phyloP scores from a whole-genome alignment of 805 yeast species.

The Cyberlindnera suaveolens region DNA sequence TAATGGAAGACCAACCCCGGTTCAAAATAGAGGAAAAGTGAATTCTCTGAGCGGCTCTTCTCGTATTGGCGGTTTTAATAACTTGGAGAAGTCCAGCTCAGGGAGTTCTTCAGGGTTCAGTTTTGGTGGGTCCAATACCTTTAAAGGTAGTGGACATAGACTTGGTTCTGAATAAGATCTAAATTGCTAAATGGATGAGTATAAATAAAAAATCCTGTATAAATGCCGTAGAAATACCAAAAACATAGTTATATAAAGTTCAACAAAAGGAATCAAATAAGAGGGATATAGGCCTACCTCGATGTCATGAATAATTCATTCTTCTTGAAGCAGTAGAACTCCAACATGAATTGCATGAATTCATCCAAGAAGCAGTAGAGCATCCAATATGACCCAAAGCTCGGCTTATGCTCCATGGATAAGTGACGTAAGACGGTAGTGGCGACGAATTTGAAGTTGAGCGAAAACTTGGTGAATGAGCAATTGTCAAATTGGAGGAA shows the following conservation, averaged over 20 bases:
- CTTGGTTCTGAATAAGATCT: slow-evolving; percentile 21
- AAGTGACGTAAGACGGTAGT: slow-evolving; percentile 12
- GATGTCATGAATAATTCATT: too few relatives aligned
- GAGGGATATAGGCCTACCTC: too few relatives aligned
- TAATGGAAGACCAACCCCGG: background rate
- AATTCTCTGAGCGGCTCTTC: slow-evolving; percentile 9
- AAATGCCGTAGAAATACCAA: too few relatives aligned
- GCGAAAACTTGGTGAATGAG: slow-evolving; percentile 1
- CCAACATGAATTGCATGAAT: slow-evolving; percentile 12
- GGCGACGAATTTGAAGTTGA: slow-evolving; percentile 14
- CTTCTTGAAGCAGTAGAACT: slow-evolving; percentile 12
- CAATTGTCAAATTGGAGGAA: slow-evolving; percentile 2
- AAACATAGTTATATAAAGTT: too few relatives aligned
- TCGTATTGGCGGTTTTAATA: slow-evolving; percentile 1
- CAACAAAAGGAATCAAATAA: too few relatives aligned
- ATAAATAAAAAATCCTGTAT: too few relatives aligned
- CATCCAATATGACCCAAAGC: slow-evolving; percentile 19
- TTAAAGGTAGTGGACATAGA: slow-evolving; percentile 34
- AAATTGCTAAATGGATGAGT: too few relatives aligned
- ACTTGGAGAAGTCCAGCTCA: background rate
- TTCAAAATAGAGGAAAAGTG: background rate
- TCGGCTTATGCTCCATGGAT: slow-evolving; percentile 3
- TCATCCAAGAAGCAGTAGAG: slow-evolving; percentile 18
- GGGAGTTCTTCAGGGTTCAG: slow-evolving; percentile 7
- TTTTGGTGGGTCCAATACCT: slow-evolving; percentile 12